Conservation (phyloP, 495 filamentous ascomycete species). For the Penicillium canariense region DNA sequence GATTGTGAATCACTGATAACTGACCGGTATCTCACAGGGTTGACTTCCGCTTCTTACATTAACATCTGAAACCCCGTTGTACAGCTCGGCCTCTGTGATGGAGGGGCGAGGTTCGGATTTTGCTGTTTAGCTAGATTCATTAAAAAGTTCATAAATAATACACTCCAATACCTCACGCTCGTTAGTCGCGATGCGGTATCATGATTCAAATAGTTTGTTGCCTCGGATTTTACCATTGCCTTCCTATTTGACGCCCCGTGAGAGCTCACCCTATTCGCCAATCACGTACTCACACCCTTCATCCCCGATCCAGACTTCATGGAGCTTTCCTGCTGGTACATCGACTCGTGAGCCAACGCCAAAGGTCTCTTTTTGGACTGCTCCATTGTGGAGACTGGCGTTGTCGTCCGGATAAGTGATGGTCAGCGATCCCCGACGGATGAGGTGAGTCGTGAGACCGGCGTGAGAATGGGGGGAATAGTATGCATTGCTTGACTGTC, state of each 20-base stretch:
- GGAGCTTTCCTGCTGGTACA: constrained; percentile 65
- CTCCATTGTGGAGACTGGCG: constrained; percentile 32
- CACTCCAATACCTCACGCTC: neutral
- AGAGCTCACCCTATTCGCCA: constrained; percentile 54
- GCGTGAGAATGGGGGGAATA: constrained; percentile 73
- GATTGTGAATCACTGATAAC: neutral
- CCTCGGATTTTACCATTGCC: too few species aligned
- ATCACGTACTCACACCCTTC: constrained; percentile 85
- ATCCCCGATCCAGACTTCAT: constrained; percentile 82
- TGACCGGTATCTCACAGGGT: constrained; percentile 30
- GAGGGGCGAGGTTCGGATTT: neutral
- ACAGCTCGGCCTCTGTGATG: neutral
- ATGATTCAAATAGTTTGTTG: neutral
- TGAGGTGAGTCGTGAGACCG: constrained; percentile 72
- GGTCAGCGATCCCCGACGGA: constrained; percentile 66
- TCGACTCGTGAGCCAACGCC: constrained; percentile 68
- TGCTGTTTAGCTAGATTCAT: neutral
- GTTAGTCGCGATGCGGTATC: too few species aligned
- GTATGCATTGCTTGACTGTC: constrained; percentile 67
- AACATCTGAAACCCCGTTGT: constrained; percentile 9
- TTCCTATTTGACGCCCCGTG: neutral
- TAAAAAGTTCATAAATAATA: neutral
- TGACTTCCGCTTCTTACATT: constrained; percentile 55
- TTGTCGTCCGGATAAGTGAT: constrained; percentile 71
- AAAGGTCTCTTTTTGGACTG: constrained; percentile 62